Base-by-base conservation (phyloP, 768 basidiomycete species). In the Ramaria sp. region DNA sequence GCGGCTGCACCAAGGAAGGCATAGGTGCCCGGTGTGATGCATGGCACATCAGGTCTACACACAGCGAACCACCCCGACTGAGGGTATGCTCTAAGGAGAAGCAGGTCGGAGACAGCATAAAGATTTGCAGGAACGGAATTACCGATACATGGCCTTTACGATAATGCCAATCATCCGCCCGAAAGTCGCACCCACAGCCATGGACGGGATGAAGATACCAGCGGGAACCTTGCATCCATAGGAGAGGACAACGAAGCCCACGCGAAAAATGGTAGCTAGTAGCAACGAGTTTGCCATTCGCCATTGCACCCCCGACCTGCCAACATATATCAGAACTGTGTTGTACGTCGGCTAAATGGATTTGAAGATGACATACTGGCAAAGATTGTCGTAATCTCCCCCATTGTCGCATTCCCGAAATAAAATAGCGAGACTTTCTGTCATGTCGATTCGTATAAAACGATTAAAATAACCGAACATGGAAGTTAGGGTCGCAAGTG, bases 11-110 rank as follows among this genome's bases (percentile, higher is more conserved):
- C 96, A 12, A 99, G 77, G 65, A 98, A 91, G 1, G 96, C 96
- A 70, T 99, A 98, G 9, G 95, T 97, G 19, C 96, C 96, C 0
- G 96, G 95, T 0, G 96, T 98, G 64, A 99, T 98, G 62, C 96
- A 99, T 1, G 94, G 95, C 15, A 87, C 79, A 67, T 97, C 88
- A 17, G 93, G 94, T 20, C 82, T 80, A 67, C 96, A 99, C 43
- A 86, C 82, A 1, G 88, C 84, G 66, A 98, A 98, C 54, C 91
- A 88, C 1, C 91, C 88, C 34, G 87, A 88, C 19, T 81, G 73
- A 0, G 88, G 88, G 68, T 91, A 85, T 3, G 91, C 76, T 50
- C 93, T 95, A 53, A 39, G n/a, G 55, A 41, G 34, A 27, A n/a
- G 60, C 42, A 51, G 49, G 20, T n/a, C 45, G 53, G 49, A 54